A percentile compares a stretch with the other conserved stretches of the same genome.
Evolutionary conservation across 306 rosid genomes (phyloP).

Genomic region (Trichosanthes truncata): DNA sequence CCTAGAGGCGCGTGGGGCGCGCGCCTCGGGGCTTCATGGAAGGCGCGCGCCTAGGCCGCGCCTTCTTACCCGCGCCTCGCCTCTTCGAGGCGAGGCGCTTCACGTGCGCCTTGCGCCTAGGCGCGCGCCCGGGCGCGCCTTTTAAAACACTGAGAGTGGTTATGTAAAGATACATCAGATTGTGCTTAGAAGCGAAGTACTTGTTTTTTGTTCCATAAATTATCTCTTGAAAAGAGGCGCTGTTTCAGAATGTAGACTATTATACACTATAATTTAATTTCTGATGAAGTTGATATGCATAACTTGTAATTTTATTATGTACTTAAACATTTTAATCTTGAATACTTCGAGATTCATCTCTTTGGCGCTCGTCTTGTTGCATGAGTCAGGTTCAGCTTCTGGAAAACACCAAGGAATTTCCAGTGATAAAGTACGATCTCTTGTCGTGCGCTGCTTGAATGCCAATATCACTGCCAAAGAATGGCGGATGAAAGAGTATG

Average conservation of each 20-base stretch:
- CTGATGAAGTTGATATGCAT: neutral
- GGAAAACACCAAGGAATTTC: slow-evolving; percentile 25
- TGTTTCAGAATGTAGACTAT: neutral
- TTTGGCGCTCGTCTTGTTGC: neutral
- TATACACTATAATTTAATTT: neutral
- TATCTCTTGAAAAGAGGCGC: neutral
- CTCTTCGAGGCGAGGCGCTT: too few relatives aligned
- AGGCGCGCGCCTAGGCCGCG: too few relatives aligned
- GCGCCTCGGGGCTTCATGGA: too few relatives aligned
- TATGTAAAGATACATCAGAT: neutral
- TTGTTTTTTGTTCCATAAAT: neutral
- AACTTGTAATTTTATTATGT: neutral
- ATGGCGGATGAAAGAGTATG: slow-evolving; percentile 22
- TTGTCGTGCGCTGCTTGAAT: slow-evolving; percentile 20
- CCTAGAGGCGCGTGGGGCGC: too few relatives aligned
- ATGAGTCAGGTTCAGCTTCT: slow-evolving; percentile 34
- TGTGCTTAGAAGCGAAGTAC: neutral
- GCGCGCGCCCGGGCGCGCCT: too few relatives aligned
- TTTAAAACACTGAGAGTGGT: too few relatives aligned
- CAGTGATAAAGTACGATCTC: slow-evolving; percentile 21
- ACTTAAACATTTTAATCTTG: neutral
- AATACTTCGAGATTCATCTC: neutral
- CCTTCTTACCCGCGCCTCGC: too few relatives aligned
- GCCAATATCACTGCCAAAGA: slow-evolving; percentile 17
- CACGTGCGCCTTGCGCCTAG: too few relatives aligned